Base-by-base conservation (phyloP, 73 alveolate species). In the Uronychia setigera region DNA sequence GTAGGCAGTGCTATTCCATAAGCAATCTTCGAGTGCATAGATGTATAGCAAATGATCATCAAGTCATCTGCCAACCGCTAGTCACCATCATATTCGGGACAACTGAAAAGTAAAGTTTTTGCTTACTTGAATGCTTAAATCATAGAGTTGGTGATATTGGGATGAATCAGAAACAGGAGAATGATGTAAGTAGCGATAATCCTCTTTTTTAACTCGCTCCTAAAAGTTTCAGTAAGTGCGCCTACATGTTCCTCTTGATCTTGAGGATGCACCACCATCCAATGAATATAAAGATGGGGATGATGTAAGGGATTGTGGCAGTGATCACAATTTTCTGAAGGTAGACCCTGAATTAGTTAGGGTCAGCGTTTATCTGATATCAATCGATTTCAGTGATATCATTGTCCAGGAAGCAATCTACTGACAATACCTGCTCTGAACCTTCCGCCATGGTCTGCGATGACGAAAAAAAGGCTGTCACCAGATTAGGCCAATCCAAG, bases 1-100 rank as follows among this genome's bases (percentile, higher is more conserved):
- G 87, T 28, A n/a, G 93, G 93, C 11, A 87, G 31, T 0, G 91
- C 86, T 13, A 76, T 27, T 28, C 57, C 60, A n/a, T 25, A 14
- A 25, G 82, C 28, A 9, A 77, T 30, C 27, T 5, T 26, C 5
- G 9, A 9, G 60, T 77, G 60, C 60, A 32, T 77, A 1, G n/a
- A 60, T 25, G 58, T 29, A 28, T 77, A 77, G 59, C 82, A 77
- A 14, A 30, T 32, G 60, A 77, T 77, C 31, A 26, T 26, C 32
- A 77, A 28, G 60, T 29, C 82, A 25, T 28, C 60, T 25, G 27
- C 27, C 9, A 77, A 25, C 31, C 82, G 13, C 9, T 9, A 77
- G 27, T 29, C 82, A 1, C 82, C 82, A 25, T 77, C 82, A 5
- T 26, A 14, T 25, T 77, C 29, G 11, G 27, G 27, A 28, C 82